Evolutionary conservation across 495 filamentous ascomycete genomes (phyloP), one percentile per base, ranked within the genome.

Genomic region (Astrothelium subdiscretum): DNA sequence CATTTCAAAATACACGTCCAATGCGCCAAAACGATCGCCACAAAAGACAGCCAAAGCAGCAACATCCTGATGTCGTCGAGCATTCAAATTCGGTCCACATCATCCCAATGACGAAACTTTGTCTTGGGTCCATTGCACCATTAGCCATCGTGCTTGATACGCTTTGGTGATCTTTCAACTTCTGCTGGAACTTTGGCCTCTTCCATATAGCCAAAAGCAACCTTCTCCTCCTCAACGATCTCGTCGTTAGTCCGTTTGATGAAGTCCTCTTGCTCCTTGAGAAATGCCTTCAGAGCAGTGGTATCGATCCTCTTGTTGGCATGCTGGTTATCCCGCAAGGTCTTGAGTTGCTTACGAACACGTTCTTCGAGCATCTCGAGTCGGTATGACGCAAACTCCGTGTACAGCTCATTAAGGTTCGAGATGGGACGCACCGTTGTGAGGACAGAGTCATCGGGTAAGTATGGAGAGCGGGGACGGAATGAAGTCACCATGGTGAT

Each of bases 401-500:
- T 81, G 70, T 89, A 89, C n/a, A 89, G 73, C 67, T 87, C 85
- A 11, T 78, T 76, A 5, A 88, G 76, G 66, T 87, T 75, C 1
- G 85, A 88, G 44, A 89, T 80, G 0, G 80, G 78, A 15, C 86
- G 81, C 27, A 88, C 84, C 0, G 85, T 87, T 10, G 78, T 82
- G 48, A 90, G 78, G 29, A 85, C 81, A 4, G 84, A 84, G 63
- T 88, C 86, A 64, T 90, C 87, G 22, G 78, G 80, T 52, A 83
- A 67, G n/a, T 69, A 74, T 2, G 86, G 76, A 40, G 76, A 77
- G 22, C 78, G 79, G 2, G 85, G 84, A 6, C 87, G 79, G 74
- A 88, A 88, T 8, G 85, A 87, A 5, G 86, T 88, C 27, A 89
- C 86, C 78, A 87, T 85, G 31, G 83, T 86, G 72, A 88, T 87